Evolutionary conservation across 805 yeast genomes (phyloP).

Genomic region (Nakazawaea holstii): DNA sequence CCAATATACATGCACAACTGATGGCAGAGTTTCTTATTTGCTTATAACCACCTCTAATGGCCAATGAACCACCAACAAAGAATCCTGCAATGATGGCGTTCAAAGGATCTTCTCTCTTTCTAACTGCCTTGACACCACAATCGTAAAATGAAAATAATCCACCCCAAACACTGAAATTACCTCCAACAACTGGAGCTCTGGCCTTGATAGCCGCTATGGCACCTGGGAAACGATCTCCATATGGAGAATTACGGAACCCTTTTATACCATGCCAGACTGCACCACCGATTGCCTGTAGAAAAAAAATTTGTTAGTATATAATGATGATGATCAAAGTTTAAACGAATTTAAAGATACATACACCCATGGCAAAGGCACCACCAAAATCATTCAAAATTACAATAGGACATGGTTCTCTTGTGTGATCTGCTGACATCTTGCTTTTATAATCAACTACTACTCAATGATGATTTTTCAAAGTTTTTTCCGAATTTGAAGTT

Average conservation of each 20-base stretch:
- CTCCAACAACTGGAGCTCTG: conserved; percentile 97
- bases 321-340: no score
- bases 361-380: conserved; percentile 99
- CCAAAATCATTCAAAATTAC: conserved; percentile 96
- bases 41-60: conserved; percentile 98
- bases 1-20: conserved; percentile 94
- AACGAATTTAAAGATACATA: no score
- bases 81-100: conserved; percentile 97
- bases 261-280: conserved; percentile 98
- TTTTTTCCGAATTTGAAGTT: no score
- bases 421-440: conserved; percentile 67
- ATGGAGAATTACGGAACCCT: conserved; percentile 97
- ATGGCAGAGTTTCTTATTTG: conserved; percentile 95
- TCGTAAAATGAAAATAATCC: conserved; percentile 94
- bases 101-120: conserved; percentile 98
- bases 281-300: conserved; percentile 71
- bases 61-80: conserved; percentile 96
- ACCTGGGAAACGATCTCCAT: conserved; percentile 91
- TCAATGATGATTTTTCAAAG: no score
- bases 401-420: conserved; percentile 98
- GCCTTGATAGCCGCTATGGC: conserved; percentile 88
- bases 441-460: no score
- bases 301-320: conserved; percentile 8
- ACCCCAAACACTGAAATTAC: conserved; percentile 99
- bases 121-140: conserved; percentile 90